A percentile compares a stretch with the other conserved stretches of the same genome.
Conservation (phyloP, 73 alveolate species). For the Paramecium pentaurelia region DNA sequence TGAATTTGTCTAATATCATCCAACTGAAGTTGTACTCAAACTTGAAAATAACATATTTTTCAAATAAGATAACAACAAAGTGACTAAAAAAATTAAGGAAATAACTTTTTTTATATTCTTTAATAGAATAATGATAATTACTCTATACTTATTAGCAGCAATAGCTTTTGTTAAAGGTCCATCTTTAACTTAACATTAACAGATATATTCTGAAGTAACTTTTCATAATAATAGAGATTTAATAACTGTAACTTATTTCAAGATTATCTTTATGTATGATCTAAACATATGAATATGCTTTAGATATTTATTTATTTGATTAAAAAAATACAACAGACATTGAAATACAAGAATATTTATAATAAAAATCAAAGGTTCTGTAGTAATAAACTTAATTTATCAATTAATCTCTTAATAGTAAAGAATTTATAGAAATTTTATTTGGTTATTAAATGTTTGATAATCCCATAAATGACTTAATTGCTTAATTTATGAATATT, state of each 20-base stretch:
- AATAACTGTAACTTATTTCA: neutral
- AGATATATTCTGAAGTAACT: neutral
- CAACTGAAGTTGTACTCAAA: neutral
- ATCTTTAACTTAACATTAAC: neutral
- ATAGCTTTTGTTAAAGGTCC: neutral
- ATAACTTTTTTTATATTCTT: neutral
- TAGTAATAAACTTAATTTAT: neutral
- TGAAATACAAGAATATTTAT: neutral
- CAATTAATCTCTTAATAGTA: neutral
- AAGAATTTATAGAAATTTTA: neutral
- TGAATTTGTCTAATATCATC: conserved; percentile 1
- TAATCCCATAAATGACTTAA: neutral
- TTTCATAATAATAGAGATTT: neutral
- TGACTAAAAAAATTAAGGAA: neutral
- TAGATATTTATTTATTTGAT: neutral
- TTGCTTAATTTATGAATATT: neutral
- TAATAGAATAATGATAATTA: neutral
- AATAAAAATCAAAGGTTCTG: neutral
- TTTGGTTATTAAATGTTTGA: neutral
- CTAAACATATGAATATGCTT: neutral
- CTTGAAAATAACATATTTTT: neutral
- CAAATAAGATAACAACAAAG: neutral
- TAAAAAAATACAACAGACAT: neutral
- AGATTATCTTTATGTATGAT: neutral
- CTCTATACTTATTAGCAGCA: neutral